Conservation (phyloP, 257 asterid species). For the Penstemon davidsonii region DNA sequence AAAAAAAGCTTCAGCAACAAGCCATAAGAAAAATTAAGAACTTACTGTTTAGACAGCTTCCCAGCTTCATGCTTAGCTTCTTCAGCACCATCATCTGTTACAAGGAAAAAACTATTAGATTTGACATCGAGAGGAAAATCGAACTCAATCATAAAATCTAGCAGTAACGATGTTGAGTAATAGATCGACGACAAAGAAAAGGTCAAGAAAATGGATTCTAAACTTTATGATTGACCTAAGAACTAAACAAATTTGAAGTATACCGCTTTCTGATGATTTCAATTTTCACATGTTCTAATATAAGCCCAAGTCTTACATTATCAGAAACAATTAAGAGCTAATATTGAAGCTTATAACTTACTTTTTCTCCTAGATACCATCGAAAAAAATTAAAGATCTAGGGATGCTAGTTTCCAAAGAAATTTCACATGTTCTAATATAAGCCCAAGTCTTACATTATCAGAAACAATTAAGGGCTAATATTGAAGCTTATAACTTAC, state of each 20-base stretch:
- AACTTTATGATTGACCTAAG: not conserved
- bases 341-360: not conserved
- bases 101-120: constrained; percentile 26
- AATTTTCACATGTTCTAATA: not conserved
- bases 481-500: not conserved
- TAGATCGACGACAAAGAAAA: not conserved
- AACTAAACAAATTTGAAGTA: not conserved
- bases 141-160: not conserved
- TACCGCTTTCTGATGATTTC: not conserved
- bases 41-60: constrained; percentile 70
- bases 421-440: not conserved
- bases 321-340: constrained; percentile 10
- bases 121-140: not conserved
- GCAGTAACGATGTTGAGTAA: not conserved
- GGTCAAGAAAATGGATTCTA: not conserved
- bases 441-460: constrained; percentile 11
- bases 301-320: constrained; percentile 11
- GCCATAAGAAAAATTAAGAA: not conserved
- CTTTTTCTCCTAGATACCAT: not conserved
- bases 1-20: not conserved
- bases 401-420: not conserved
- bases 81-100: constrained; percentile 47
- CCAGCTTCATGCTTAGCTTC: constrained; percentile 46
- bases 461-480: constrained; percentile 10
- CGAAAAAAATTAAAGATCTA: no score